Conservation (phyloP, 1,284 basidiomycete genomes). For the Trametes hirsuta region DNA sequence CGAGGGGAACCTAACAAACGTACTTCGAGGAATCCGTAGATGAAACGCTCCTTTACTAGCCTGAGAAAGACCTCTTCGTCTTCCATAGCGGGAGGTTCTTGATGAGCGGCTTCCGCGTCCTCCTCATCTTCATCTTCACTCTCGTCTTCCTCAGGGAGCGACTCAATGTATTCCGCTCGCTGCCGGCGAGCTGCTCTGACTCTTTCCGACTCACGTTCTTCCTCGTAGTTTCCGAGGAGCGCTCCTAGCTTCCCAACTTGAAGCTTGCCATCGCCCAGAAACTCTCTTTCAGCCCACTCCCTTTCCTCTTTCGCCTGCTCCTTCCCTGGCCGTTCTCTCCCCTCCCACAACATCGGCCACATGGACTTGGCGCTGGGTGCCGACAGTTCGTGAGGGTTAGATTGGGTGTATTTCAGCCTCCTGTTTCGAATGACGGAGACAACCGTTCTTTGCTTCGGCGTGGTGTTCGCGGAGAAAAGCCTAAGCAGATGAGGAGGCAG, state of each 20-base stretch:
- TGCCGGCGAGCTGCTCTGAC: slow-evolving; percentile 51
- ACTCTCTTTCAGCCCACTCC: slow-evolving; percentile 64
- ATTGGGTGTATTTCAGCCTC: slow-evolving; percentile 59
- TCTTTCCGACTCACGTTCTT: slow-evolving; percentile 70
- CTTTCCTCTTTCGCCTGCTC: slow-evolving; percentile 67
- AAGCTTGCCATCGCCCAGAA: slow-evolving; percentile 50
- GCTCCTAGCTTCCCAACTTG: slow-evolving; percentile 71
- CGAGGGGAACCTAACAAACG: slow-evolving; percentile 29
- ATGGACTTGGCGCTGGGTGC: slow-evolving; percentile 52
- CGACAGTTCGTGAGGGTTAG: slow-evolving; percentile 55
- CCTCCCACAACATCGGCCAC: slow-evolving; percentile 73
- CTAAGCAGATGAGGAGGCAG: slow-evolving; percentile 69
- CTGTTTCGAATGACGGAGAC: slow-evolving; percentile 71
- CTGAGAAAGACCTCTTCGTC: slow-evolving; percentile 56
- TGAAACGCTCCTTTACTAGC: slow-evolving; percentile 65
- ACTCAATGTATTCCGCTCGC: slow-evolving; percentile 46
- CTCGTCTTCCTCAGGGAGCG: slow-evolving; percentile 68
- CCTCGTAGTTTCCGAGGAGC: slow-evolving; percentile 71
- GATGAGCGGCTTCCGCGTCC: slow-evolving; percentile 28
- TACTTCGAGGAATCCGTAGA: slow-evolving; percentile 77
- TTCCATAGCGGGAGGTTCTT: slow-evolving; percentile 51
- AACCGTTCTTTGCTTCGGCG: slow-evolving; percentile 65
- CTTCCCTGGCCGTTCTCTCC: slow-evolving; percentile 45
- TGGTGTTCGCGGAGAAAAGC: slow-evolving; percentile 63
- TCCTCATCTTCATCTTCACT: slow-evolving; percentile 56